A percentile compares a stretch with the other conserved stretches of the same genome.
These are phyloP conservation scores for Erodium texanum DNA, from an alignment of 441 rosid genomes.

Conservation along the genomic window DNA sequence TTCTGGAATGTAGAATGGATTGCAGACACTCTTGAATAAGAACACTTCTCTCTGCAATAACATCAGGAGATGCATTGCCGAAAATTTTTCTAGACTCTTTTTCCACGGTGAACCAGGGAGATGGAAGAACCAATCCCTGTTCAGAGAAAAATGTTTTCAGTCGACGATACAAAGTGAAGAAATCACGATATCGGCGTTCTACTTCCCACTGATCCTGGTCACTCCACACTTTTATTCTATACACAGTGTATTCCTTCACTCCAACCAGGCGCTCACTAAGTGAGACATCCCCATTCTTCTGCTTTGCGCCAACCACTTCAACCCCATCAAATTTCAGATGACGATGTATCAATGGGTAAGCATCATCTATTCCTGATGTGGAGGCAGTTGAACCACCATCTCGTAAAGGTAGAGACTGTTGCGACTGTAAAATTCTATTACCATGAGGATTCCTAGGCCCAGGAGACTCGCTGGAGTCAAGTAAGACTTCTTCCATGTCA, in stretches of 20 bases:
- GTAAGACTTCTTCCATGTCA: conserved; percentile 96
- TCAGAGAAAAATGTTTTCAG: conserved; percentile 64
- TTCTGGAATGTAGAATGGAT: conserved; percentile 58
- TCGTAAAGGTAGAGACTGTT: conserved; percentile 41
- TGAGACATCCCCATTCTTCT: conserved; percentile 85
- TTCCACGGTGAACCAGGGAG: conserved; percentile 77
- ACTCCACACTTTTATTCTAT: conserved; percentile 67
- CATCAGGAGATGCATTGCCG: conserved; percentile 75
- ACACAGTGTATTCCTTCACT: conserved; percentile 82
- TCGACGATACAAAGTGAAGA: conserved; percentile 67
- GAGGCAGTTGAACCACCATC: conserved; percentile 80
- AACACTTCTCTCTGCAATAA: conserved; percentile 72
- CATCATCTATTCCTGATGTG: conserved; percentile 47
- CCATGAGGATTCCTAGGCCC: conserved; percentile 50
- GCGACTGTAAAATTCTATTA: conserved; percentile 42
- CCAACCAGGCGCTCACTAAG: conserved; percentile 93
- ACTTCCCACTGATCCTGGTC: conserved; percentile 82
- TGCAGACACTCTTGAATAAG: conserved; percentile 77
- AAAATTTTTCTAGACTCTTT: conserved; percentile 75
- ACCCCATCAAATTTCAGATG: conserved; percentile 55
- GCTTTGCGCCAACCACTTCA: conserved; percentile 87
- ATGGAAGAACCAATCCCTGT: conserved; percentile 78
- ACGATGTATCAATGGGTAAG: conserved; percentile 29
- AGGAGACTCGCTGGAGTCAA: conserved; percentile 66
- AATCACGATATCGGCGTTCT: conserved; percentile 91